Evolutionary conservation across 345 rosid genomes (phyloP), one percentile per base, ranked within the genome.

Genomic region (Eutrema yunnanense): DNA sequence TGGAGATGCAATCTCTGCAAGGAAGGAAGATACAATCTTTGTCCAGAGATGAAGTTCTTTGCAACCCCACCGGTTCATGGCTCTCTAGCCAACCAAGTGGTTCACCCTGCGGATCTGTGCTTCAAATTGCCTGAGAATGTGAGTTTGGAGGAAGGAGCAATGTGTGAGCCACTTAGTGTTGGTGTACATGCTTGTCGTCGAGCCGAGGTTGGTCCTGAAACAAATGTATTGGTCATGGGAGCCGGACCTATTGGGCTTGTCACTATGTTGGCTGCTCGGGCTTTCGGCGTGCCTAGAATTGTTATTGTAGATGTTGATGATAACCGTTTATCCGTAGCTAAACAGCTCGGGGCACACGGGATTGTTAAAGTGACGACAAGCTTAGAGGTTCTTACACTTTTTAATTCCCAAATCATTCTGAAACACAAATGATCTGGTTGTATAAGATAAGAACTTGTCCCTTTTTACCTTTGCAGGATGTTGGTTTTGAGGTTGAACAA

Each of bases 191-290:
- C 99, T 51, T 95, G 99, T 72, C 90, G 93, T 19, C 84, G 93
- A 49, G 99, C 99, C 37, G 70, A 80, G 60, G 71, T 88, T 59
- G 88, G 90, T 55, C 96, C 96, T 1, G 90, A 83, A 65, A 88
- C 90, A 29, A 89, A 74, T 14, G 87, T 90, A 0, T 77, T 95
- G 77, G 69, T 95, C 46, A 82, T 90, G 84, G 97, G 96, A 44
- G 86, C 97, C 27, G 99, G 99, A 38, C 97, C 99, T 0, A 92
- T 95, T 53, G 99, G 97, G 9, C 97, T 92, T n/a, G 85, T 95
- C 33, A 87, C 96, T 2, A 57, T 95, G 87, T 71, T 92, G 57
- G 89, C 96, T 49, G 96, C 99, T 69, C 92, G 83, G 7, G 98
- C 99, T 38, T 95, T 95, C 54, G 92, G 96, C 49, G 88, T 96